A percentile compares a stretch with the other conserved stretches of the same genome.
Evolutionary conservation across 2,329 filamentous ascomycete genomes (phyloP).

Genomic region (Lizonia empirigonia): DNA sequence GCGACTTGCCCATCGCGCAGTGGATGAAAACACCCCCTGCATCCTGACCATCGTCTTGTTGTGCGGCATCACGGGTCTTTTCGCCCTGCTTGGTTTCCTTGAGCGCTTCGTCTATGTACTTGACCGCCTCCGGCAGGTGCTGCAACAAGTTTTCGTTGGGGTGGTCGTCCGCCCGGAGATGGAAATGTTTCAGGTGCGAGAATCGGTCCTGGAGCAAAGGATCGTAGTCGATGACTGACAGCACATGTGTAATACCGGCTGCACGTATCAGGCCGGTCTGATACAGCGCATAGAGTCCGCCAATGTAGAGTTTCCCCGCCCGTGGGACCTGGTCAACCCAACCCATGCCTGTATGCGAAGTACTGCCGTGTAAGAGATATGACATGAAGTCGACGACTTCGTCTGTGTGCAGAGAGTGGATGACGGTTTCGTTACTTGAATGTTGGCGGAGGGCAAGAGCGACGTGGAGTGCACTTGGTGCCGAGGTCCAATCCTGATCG

Average conservation of each 20-base stretch:
- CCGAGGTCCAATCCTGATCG: background rate
- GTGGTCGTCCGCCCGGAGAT: conserved; percentile 41
- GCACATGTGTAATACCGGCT: conserved; percentile 42
- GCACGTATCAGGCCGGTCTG: conserved; percentile 44
- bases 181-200: conserved; percentile 36
- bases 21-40: conserved; percentile 39
- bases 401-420: background rate
- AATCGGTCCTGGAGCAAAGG: conserved; percentile 34
- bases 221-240: conserved; percentile 44
- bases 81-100: background rate
- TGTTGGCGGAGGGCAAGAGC: background rate
- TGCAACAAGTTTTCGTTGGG: conserved; percentile 40
- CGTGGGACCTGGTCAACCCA: conserved; percentile 49
- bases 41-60: background rate
- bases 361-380: conserved; percentile 41
- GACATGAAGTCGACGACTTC: conserved; percentile 25
- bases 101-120: conserved; percentile 36
- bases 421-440: background rate
- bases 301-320: conserved; percentile 47
- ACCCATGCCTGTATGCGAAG: conserved; percentile 42
- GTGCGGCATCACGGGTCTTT: background rate
- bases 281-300: conserved; percentile 51
- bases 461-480: background rate
- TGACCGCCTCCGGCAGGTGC: conserved; percentile 28
- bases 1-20: conserved; percentile 45